Evolutionary conservation across 2,329 filamentous ascomycete genomes (phyloP).

Genomic region (Daldinia sp.): DNA sequence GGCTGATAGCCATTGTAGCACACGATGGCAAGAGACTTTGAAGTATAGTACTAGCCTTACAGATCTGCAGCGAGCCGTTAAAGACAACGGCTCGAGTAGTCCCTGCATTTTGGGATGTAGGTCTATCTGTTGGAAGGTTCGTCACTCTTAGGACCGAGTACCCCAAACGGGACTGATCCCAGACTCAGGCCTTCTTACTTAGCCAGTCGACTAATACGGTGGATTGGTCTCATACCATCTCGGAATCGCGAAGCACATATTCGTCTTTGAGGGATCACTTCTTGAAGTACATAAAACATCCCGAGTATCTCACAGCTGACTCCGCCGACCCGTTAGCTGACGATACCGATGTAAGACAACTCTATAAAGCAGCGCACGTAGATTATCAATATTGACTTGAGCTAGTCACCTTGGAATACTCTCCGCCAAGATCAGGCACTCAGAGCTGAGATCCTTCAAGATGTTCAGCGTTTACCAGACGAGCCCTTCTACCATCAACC

Average conservation of each 20-base stretch:
- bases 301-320: conserved; percentile 76
- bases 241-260: conserved; percentile 78
- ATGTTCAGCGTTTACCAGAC: conserved; percentile 92
- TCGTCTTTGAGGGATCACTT: conserved; percentile 75
- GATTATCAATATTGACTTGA: conserved; percentile 26
- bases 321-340: conserved; percentile 86
- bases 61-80: conserved; percentile 72
- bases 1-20: conserved; percentile 53
- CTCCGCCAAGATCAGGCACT: conserved; percentile 84
- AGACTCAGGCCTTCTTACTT: conserved; percentile 76
- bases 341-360: conserved; percentile 64
- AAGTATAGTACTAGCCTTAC: conserved; percentile 63
- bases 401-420: conserved; percentile 89
- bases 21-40: conserved; percentile 73
- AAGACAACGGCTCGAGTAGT: conserved; percentile 64
- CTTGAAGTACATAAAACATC: conserved; percentile 82
- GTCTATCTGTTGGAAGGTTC: conserved; percentile 92
- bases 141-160: conserved; percentile 3
- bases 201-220: conserved; percentile 71
- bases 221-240: conserved; percentile 73
- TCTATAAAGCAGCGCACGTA: not conserved
- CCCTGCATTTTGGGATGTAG: conserved; percentile 77
- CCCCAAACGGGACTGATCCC: not conserved
- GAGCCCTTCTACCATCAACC: conserved; percentile 88
- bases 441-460: conserved; percentile 89